Percentiles rank a stretch among this genome's conserved stretches.
phyloP scores from a whole-genome alignment of 1,284 basidiomycete genomes.

The Ceratobasidium sp. region DNA sequence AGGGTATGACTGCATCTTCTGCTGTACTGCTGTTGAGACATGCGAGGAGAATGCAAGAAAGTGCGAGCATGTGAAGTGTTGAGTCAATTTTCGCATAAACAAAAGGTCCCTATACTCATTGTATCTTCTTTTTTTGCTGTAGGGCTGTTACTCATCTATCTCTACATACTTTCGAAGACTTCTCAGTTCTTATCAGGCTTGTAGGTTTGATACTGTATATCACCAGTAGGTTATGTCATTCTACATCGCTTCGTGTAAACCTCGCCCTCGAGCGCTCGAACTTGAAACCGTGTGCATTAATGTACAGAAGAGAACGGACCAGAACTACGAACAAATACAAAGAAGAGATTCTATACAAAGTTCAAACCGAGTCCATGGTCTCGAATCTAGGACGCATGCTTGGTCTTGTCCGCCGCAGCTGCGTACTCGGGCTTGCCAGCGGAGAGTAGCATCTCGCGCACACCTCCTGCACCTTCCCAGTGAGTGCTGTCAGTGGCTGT shows the following conservation, averaged over 20 bases:
- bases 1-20: slow-evolving; percentile 83
- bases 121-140: too few species aligned
- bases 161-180: too few species aligned
- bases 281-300: too few species aligned
- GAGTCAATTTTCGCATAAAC: too few species aligned
- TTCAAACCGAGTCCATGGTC: neutral
- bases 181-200: too few species aligned
- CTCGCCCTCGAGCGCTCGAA: too few species aligned
- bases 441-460: slow-evolving; percentile 34
- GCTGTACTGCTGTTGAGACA: slow-evolving; percentile 72
- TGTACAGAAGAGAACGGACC: neutral
- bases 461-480: slow-evolving; percentile 32
- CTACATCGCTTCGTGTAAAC: too few species aligned
- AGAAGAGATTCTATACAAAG: slow-evolving; percentile 10
- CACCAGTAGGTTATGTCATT: too few species aligned
- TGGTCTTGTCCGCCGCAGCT: slow-evolving; percentile 5
- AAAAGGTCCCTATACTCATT: too few species aligned
- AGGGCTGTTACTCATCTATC: too few species aligned
- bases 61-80: too few species aligned
- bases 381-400: slow-evolving; percentile 1
- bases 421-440: slow-evolving; percentile 29
- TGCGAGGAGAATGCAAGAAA: slow-evolving; percentile 53
- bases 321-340: slow-evolving; percentile 1
- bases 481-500: slow-evolving; percentile 32
- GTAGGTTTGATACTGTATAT: too few species aligned